Percentiles rank a stretch among this genome's conserved stretches.
Evolutionary conservation across 495 filamentous ascomycete species (phyloP).

Genomic region (Penicillium ucsense): DNA sequence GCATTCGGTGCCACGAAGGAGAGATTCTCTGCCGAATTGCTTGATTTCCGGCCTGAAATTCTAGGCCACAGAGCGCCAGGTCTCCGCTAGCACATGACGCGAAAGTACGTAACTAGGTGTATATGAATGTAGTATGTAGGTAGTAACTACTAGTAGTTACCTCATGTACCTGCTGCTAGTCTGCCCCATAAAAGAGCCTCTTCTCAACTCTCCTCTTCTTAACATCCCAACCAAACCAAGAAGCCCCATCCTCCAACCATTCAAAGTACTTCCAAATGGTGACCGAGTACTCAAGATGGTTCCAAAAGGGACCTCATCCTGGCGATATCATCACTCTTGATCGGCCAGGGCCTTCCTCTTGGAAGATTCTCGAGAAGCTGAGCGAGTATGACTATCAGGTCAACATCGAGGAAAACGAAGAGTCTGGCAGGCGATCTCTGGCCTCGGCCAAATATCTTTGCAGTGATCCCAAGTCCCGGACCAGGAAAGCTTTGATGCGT

Average conservation of each 20-base stretch:
- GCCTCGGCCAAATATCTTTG: background rate
- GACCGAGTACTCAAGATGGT: background rate
- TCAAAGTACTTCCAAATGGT: background rate
- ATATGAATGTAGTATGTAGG: no score
- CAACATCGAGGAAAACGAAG: background rate
- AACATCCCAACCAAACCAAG: background rate
- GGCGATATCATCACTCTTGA: background rate
- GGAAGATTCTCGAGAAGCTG: background rate
- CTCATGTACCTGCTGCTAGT: background rate
- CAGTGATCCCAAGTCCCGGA: background rate
- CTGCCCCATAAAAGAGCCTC: background rate
- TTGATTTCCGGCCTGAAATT: background rate
- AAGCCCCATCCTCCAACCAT: background rate
- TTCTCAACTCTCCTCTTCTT: background rate
- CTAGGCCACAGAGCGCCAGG: background rate
- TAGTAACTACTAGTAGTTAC: no score
- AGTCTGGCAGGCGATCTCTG: background rate
- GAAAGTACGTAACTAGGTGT: background rate
- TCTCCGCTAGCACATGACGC: background rate
- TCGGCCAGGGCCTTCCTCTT: background rate
- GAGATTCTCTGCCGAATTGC: background rate
- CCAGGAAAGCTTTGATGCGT: conserved; percentile 4
- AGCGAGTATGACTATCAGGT: background rate
- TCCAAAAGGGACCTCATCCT: background rate
- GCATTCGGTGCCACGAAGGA: no score